Conservation (phyloP, 1,139 yeast species). For the Kodamaea fungicola region DNA sequence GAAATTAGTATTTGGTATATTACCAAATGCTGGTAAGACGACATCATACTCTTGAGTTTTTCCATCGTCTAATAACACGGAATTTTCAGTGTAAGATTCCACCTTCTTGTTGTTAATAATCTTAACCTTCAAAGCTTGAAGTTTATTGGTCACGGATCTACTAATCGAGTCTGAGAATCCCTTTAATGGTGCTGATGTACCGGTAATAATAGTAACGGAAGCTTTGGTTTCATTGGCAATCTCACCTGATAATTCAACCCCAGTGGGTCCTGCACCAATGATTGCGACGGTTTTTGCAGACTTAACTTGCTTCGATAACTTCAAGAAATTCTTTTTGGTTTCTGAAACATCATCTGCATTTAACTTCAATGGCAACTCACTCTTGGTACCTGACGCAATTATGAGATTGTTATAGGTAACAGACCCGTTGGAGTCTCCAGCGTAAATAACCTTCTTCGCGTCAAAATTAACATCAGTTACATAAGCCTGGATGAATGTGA, state of each 20-base stretch:
- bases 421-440: constrained; percentile 9
- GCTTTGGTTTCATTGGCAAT: constrained; percentile 20
- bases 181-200: constrained; percentile 22
- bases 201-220: constrained; percentile 26
- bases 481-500: constrained; percentile 17
- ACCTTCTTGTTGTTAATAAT: constrained; percentile 21
- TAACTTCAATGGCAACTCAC: constrained; percentile 26
- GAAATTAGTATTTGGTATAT: constrained; percentile 25
- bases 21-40: constrained; percentile 21
- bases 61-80: constrained; percentile 11
- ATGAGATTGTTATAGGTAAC: constrained; percentile 28
- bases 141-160: constrained; percentile 16
- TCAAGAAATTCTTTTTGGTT: constrained; percentile 14
- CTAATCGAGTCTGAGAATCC: constrained; percentile 13
- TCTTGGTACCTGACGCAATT: constrained; percentile 31
- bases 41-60: constrained; percentile 23
- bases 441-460: constrained; percentile 10
- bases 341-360: constrained; percentile 11
- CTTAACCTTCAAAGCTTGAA: constrained; percentile 22
- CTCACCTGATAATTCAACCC: constrained; percentile 40
- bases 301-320: constrained; percentile 14
- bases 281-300: constrained; percentile 26
- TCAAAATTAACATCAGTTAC: constrained; percentile 24
- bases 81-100: constrained; percentile 6
- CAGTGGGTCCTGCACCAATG: constrained; percentile 41